A percentile compares a stretch with the other conserved stretches of the same genome.
Evolutionary conservation across 345 rosid genomes (phyloP).

Genomic region (Cardiospermum halicacabum): DNA sequence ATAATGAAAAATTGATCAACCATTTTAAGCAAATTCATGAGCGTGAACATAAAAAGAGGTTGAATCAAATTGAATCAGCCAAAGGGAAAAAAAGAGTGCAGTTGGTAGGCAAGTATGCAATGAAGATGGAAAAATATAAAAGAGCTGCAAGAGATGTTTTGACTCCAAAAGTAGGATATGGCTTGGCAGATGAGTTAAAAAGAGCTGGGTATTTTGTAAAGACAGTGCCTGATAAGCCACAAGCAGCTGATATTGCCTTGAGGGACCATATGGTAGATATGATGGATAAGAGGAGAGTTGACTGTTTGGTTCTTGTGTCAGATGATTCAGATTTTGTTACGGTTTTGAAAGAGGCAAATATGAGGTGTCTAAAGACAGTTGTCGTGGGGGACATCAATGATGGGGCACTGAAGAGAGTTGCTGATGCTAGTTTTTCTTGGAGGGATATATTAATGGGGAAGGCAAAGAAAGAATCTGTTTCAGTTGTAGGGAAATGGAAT

Average conservation of each 20-base stretch:
- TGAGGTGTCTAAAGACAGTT: conserved; percentile 70
- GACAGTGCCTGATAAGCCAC: conserved; percentile 62
- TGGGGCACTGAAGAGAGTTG: conserved; percentile 65
- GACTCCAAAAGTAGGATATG: conserved; percentile 68
- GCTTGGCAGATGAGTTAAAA: conserved; percentile 64
- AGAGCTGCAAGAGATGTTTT: conserved; percentile 47
- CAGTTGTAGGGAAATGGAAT: conserved; percentile 68
- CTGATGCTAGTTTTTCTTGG: conserved; percentile 77
- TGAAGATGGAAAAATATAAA: conserved; percentile 86
- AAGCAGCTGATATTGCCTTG: conserved; percentile 66
- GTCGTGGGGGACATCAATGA: conserved; percentile 70
- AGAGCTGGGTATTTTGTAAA: conserved; percentile 75
- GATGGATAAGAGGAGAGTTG: conserved; percentile 67
- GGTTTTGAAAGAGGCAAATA: conserved; percentile 61
- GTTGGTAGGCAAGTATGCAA: conserved; percentile 59
- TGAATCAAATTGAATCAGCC: conserved; percentile 79
- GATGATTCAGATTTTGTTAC: conserved; percentile 77
- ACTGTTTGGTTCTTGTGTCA: conserved; percentile 74
- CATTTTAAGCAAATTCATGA: conserved; percentile 88
- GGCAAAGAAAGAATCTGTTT: conserved; percentile 73
- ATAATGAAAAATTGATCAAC: conserved; percentile 54
- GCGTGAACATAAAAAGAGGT: conserved; percentile 68
- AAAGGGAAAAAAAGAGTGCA: conserved; percentile 72
- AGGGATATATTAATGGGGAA: conserved; percentile 75
- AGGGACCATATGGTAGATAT: conserved; percentile 66